Conservation (phyloP, 2,329 filamentous ascomycete species). For the Aphanoascus verrucosus region DNA sequence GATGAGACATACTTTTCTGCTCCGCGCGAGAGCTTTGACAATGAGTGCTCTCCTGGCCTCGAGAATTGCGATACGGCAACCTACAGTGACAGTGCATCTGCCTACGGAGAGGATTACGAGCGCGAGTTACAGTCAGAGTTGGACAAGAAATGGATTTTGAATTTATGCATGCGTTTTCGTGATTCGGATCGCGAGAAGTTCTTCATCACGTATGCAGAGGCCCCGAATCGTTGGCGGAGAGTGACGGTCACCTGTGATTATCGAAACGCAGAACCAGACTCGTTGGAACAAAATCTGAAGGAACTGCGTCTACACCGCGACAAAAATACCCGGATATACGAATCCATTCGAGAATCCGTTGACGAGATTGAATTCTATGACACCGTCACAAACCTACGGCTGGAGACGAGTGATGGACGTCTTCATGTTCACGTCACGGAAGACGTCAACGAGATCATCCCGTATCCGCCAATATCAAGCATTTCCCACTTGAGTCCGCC, state of each 20-base stretch:
- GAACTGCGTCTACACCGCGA: slow-evolving; percentile 74
- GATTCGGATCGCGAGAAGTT: slow-evolving; percentile 95
- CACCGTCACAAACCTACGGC: slow-evolving; percentile 88
- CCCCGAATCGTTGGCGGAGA: slow-evolving; percentile 66
- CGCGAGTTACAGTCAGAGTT: slow-evolving; percentile 47
- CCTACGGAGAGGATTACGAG: slow-evolving; percentile 21
- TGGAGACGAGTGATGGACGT: slow-evolving; percentile 77
- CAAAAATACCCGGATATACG: slow-evolving; percentile 86
- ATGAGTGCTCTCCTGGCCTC: slow-evolving; percentile 16
- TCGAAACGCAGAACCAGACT: slow-evolving; percentile 64
- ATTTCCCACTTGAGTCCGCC: slow-evolving; percentile 56
- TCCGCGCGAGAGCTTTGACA: slow-evolving; percentile 16
- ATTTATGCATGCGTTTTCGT: slow-evolving; percentile 95
- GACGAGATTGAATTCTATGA: slow-evolving; percentile 92
- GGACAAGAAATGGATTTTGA: slow-evolving; percentile 85
- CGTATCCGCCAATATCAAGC: slow-evolving; percentile 63
- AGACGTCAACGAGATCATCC: slow-evolving; percentile 88
- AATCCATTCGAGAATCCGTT: slow-evolving; percentile 83
- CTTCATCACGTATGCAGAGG: slow-evolving; percentile 87
- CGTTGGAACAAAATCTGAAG: slow-evolving; percentile 73
- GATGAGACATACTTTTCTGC: slow-evolving; percentile 22
- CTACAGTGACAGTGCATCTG: slow-evolving; percentile 43
- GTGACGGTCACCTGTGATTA: slow-evolving; percentile 94
- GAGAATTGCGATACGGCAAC: slow-evolving; percentile 22
- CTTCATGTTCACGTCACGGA: slow-evolving; percentile 97